Evolutionary conservation across 1,284 basidiomycete genomes (phyloP), one percentile per base, ranked within the genome.

Genomic region (Ustilago sp.): DNA sequence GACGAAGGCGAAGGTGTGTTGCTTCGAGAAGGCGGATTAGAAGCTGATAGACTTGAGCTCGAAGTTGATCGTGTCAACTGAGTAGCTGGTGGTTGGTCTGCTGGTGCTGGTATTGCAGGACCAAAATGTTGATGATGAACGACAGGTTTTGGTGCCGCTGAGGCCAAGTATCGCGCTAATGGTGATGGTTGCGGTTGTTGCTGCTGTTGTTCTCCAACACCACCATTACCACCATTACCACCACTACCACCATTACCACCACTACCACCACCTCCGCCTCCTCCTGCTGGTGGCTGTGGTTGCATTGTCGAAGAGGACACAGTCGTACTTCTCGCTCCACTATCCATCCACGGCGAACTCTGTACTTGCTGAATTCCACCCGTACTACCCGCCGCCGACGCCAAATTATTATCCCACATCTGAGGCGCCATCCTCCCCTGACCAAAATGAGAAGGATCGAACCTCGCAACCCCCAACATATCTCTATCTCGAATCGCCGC

Each of bases 401-500:
- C 61, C 4, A 67, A 32, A 36, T 72, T 63, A 41, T 72, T 67
- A n/a, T 60, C 64, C 64, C 69, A 72, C 47, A 60, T 34, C 15
- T 52, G 32, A 8, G 51, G 45, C 8, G 50, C 63, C 19, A n/a
- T 23, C 11, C 64, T 51, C 0, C 69, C 69, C 38, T 66, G 64
- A 3, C 19, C 15, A 3, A 52, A 56, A 35, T 72, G 64, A 3
- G 13, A 52, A 31, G 64, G 60, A 52, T 67, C 43, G 34, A 72
- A 72, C 39, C 69, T 52, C 35, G 69, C 69, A n/a, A 72, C 13
- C 5, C 69, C 69, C 28, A 72, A 41, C 39, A 43, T 63, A 35
- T 71, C 73, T 45, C 53, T 41, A 36, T 75, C 73, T 2, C 73
- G 9, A 15, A 75, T 62, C 32, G 73, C 73, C 3, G 68, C 73